These are phyloP conservation scores for Leccinum arenicola DNA, from an alignment of 768 basidiomycete genomes.

Conservation along the genomic window DNA sequence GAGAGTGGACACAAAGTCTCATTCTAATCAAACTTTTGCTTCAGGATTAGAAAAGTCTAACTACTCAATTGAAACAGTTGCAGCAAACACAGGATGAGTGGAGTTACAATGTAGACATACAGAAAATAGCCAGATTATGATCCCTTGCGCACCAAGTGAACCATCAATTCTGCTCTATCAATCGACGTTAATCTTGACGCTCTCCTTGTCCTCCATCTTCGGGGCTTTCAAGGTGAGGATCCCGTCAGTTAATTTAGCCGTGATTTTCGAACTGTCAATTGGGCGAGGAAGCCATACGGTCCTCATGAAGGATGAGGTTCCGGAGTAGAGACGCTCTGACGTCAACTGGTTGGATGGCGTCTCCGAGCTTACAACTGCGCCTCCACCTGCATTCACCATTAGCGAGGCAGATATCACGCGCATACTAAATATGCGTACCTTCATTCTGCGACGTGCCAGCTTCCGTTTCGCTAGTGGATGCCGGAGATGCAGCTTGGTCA, in stretches of 20 bases:
- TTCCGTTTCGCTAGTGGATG: conserved; percentile 12
- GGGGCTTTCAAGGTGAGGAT: conserved; percentile 61
- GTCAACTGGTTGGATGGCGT: conserved; percentile 46
- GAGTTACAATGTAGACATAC: conserved; percentile 7
- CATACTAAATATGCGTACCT: conserved; percentile 24
- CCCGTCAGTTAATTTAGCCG: conserved; percentile 66
- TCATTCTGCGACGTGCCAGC: conserved; percentile 14
- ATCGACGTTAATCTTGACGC: conserved; percentile 45
- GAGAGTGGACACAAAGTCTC: too few relatives aligned
- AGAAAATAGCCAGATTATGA: background rate
- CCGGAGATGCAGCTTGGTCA: conserved; percentile 19
- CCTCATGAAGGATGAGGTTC: conserved; percentile 56
- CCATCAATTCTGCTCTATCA: background rate
- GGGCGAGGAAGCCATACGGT: conserved; percentile 71
- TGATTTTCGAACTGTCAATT: conserved; percentile 54
- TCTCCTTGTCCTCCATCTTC: conserved; percentile 58
- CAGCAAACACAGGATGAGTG: background rate
- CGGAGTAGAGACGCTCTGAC: conserved; percentile 57
- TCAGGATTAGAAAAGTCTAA: background rate
- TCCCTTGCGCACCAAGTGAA: background rate
- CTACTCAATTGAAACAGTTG: background rate
- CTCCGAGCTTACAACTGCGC: conserved; percentile 17
- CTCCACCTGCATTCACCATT: conserved; percentile 5
- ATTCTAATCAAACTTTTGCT: background rate
- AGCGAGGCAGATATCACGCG: background rate